A percentile compares a stretch with the other conserved stretches of the same genome.
phyloP scores from a whole-genome alignment of 1,284 basidiomycete species.

The Hypsizygus ulmarius region DNA sequence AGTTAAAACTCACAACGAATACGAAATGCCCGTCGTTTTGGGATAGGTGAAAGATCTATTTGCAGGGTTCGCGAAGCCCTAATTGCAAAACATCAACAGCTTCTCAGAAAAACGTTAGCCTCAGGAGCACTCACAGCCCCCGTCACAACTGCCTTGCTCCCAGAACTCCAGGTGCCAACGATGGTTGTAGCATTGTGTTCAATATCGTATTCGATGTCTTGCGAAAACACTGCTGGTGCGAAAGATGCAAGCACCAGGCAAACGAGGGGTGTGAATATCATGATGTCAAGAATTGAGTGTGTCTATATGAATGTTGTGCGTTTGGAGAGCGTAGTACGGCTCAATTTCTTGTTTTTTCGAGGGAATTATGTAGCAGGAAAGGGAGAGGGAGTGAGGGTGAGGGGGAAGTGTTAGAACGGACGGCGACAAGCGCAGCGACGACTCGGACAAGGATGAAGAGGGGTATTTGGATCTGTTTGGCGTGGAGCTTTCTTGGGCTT shows the following conservation, averaged over 20 bases:
- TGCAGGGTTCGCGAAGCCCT: constrained; percentile 83
- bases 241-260: constrained; percentile 42
- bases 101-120: not conserved
- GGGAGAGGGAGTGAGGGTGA: constrained; percentile 23
- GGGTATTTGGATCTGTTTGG: constrained; percentile 34
- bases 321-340: constrained; percentile 1
- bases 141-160: constrained; percentile 71
- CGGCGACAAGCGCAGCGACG: constrained; percentile 14
- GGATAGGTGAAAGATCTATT: constrained; percentile 83
- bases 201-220: constrained; percentile 34
- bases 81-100: constrained; percentile 6
- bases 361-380: constrained; percentile 14
- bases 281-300: constrained; percentile 20
- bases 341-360: constrained; percentile 4
- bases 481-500: constrained; percentile 21
- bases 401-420: constrained; percentile 23
- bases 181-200: constrained; percentile 63
- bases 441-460: constrained; percentile 10
- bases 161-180: constrained; percentile 83
- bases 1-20: constrained; percentile 72
- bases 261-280: constrained; percentile 38
- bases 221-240: constrained; percentile 33
- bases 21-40: constrained; percentile 77
- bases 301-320: constrained; percentile 11
- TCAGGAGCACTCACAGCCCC: constrained; percentile 65